A percentile compares a stretch with the other conserved stretches of the same genome.
phyloP scores from a whole-genome alignment of 768 basidiomycete genomes.

The Neoboletus subvelutipes region DNA sequence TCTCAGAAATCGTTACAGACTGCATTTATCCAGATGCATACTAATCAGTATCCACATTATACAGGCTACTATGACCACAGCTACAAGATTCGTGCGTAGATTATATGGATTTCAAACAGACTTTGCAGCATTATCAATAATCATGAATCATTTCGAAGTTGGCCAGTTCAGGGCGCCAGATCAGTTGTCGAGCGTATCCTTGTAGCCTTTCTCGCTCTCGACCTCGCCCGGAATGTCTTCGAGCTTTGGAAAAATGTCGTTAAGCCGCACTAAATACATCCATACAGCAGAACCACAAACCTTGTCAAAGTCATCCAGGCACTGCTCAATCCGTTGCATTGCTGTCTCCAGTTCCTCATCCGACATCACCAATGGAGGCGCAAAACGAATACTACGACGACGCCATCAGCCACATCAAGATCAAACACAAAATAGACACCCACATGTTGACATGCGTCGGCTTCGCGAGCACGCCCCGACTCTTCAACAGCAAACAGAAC shows the following conservation, averaged over 20 bases:
- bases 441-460: slow-evolving; percentile 95
- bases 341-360: slow-evolving; percentile 80
- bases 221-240: slow-evolving; percentile 66
- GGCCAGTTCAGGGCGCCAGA: neutral
- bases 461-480: slow-evolving; percentile 89
- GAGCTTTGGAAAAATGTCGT: slow-evolving; percentile 32
- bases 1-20: neutral
- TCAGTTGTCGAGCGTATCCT: slow-evolving; percentile 34
- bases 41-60: slow-evolving; percentile 13
- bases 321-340: slow-evolving; percentile 72
- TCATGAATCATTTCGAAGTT: neutral
- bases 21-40: neutral
- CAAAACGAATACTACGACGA: slow-evolving; percentile 80
- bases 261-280: neutral
- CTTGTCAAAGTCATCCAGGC: slow-evolving; percentile 77
- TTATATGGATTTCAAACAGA: neutral
- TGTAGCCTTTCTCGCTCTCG: slow-evolving; percentile 59
- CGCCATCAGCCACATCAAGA: neutral
- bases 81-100: slow-evolving; percentile 1
- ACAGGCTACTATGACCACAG: slow-evolving; percentile 3
- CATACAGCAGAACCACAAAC: slow-evolving; percentile 38
- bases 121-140: neutral
- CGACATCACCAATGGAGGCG: slow-evolving; percentile 92
- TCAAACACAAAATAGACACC: slow-evolving; percentile 30
- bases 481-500: slow-evolving; percentile 89